A percentile compares a stretch with the other conserved stretches of the same genome.
phyloP scores from a whole-genome alignment of 257 asterid species.

The Echites panduratus region DNA sequence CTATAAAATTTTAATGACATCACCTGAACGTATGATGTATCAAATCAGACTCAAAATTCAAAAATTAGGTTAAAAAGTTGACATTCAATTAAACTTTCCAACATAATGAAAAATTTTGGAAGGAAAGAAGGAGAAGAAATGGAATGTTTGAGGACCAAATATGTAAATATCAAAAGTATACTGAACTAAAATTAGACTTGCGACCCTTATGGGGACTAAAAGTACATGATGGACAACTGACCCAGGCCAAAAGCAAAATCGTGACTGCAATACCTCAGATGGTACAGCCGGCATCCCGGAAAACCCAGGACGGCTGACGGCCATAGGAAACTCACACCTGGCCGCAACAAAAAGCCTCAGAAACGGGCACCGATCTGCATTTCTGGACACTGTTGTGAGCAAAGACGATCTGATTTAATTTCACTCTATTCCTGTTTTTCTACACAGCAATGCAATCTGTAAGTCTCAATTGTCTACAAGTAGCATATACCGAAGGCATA shows the following conservation, averaged over 20 bases:
- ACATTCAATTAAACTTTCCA: no score
- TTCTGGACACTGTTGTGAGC: not conserved
- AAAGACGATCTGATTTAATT: no score
- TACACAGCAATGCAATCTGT: slow-evolving; percentile 1
- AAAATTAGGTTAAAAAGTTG: no score
- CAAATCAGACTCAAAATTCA: no score
- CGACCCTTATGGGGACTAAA: not conserved
- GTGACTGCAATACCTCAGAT: not conserved
- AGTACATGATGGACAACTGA: not conserved
- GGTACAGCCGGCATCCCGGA: not conserved
- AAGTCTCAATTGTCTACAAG: not conserved
- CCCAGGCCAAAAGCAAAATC: not conserved
- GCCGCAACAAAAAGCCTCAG: no score
- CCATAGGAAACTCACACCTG: not conserved
- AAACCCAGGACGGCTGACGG: not conserved
- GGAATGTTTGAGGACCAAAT: not conserved
- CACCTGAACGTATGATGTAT: no score
- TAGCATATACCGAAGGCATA: not conserved
- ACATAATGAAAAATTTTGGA: no score
- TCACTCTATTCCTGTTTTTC: not conserved
- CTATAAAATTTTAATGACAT: no score
- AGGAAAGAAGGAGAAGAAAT: not conserved
- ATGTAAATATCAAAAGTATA: not conserved
- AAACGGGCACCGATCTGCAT: no score
- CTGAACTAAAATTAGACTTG: not conserved